Evolutionary conservation across 805 yeast genomes (phyloP), one percentile per base, ranked within the genome.

Genomic region (Yamadazyma nakazawae): DNA sequence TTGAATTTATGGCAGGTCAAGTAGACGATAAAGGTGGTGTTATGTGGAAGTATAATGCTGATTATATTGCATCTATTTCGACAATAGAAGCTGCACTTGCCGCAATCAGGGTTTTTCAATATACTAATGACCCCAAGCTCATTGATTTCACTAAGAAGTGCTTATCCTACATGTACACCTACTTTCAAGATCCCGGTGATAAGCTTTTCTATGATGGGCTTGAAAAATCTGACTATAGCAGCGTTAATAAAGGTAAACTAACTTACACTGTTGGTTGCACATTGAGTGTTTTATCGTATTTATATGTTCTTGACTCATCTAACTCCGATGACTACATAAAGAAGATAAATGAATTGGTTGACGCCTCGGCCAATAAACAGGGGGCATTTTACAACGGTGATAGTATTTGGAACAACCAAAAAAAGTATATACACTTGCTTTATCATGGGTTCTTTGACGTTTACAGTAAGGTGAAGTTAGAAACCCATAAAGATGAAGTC

Each of bases 61-160:
- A 47, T n/a, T 63, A 63, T 38, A 50, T 61, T 19, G 63, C 68
- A 9, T 60, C 68, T 13, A 63, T 63, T 34, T 61, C 67, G 5
- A 59, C 64, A 8, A 52, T 56, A 12, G 68, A 63, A 47, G 59
- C 61, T 1, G 66, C 63, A 4, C 52, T 63, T 28, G 64, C 65
- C 9, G 63, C 67, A 3, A 49, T 57, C 11, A 48, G 53, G 37
- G 34, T 62, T 6, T 59, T 56, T 45, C 51, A 47, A 34, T 34
- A 51, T 17, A 54, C 50, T n/a, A 31, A 49, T 2, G 56, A 60
- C 35, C 25, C 32, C 5, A 43, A 37, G 8, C 49, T 53, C 25
- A 21, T 60, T 8, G 30, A 18, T 1, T 63, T 57, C 40, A 54
- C 61, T 6, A 43, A 45, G 28, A 42, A 52, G 12, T 56, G 64